A percentile compares a stretch with the other conserved stretches of the same genome.
Conservation (phyloP, 2,329 filamentous ascomycete genomes). For the Calonectria henricotiae region DNA sequence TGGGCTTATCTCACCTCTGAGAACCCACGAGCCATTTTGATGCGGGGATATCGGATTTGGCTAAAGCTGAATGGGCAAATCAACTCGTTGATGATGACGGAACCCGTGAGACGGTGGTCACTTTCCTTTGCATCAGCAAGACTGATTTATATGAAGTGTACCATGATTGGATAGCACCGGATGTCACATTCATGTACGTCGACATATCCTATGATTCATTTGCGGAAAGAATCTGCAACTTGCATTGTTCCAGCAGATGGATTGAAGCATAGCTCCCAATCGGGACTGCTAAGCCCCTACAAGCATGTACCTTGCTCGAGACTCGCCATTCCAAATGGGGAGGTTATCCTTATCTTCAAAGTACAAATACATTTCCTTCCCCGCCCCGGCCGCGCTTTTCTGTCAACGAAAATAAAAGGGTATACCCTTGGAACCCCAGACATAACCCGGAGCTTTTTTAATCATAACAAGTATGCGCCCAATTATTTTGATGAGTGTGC, state of each 20-base stretch:
- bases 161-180: background rate
- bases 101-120: background rate
- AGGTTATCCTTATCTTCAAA: background rate
- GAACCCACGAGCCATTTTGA: background rate
- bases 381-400: background rate
- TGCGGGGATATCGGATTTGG: background rate
- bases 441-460: background rate
- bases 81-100: background rate
- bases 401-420: background rate
- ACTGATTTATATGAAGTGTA: background rate
- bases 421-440: background rate
- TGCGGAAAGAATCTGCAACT: background rate
- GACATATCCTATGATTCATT: background rate
- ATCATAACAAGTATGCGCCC: background rate
- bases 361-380: background rate
- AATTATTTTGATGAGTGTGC: background rate
- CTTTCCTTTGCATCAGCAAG: background rate
- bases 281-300: background rate
- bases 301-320: background rate
- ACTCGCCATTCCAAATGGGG: constrained; percentile 3
- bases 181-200: background rate
- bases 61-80: background rate
- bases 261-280: background rate
- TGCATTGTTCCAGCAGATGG: background rate
- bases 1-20: constrained; percentile 5